phyloP scores from a whole-genome alignment of 345 rosid genomes.

The Physaria fendleri region DNA sequence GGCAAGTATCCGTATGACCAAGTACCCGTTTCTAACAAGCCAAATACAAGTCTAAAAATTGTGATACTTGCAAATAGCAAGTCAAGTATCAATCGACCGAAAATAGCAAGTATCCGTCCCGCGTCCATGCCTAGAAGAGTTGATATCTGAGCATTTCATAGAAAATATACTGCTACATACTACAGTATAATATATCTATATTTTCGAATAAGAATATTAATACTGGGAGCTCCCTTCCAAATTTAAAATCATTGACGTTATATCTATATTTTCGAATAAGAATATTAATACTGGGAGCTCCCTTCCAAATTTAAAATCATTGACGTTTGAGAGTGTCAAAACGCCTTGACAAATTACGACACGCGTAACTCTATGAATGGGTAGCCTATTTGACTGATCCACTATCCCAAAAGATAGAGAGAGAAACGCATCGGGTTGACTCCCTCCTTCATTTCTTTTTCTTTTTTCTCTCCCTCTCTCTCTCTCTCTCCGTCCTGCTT shows the following conservation, averaged over 20 bases:
- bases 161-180: too few species aligned
- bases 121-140: too few species aligned
- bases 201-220: neutral
- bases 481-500: too few species aligned
- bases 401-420: constrained; percentile 10
- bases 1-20: too few species aligned
- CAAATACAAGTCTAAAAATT: too few species aligned
- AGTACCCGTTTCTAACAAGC: too few species aligned
- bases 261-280: neutral
- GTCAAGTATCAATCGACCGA: too few species aligned
- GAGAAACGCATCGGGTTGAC: constrained; percentile 20
- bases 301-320: constrained; percentile 13
- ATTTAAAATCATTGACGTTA: constrained; percentile 19
- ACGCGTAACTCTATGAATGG: constrained; percentile 3
- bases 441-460: constrained; percentile 5
- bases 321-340: constrained; percentile 23
- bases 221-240: neutral
- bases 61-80: too few species aligned
- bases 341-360: neutral
- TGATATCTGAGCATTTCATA: neutral
- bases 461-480: neutral
- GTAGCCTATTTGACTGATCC: constrained; percentile 22
- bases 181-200: neutral
- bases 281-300: neutral
- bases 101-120: too few species aligned